Base-by-base conservation (phyloP, 306 rosid genomes). In the Cotoneaster glaucophyllus region DNA sequence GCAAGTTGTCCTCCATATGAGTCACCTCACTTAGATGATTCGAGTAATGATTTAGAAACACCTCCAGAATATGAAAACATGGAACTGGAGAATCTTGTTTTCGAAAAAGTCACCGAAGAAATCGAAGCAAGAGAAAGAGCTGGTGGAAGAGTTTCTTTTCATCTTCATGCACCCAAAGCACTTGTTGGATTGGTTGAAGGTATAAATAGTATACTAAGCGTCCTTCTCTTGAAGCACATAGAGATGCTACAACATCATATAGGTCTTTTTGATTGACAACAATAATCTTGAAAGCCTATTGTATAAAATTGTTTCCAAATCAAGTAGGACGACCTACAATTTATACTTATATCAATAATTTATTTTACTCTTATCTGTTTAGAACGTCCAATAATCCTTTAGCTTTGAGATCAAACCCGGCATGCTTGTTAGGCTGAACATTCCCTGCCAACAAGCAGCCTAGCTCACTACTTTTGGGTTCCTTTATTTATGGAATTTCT, bases 51-150 rank as follows among this genome's bases (percentile, higher is more conserved):
- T 81, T 82, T 82, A 45, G 98, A 91, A 88, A 85, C 91, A 44
- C 78, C 78, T 69, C 84, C 93, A 52, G 96, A 89, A 77, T 86
- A 92, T 80, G 96, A 90, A 82, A 95, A 89, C 82, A 95, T 91
- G 97, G 98, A 95, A 83, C 79, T 95, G 77, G 98, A 95, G 84
- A 95, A 87, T 81, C 82, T 92, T 77, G 95, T 90, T 67, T 92
- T 85, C 70, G 92, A 88, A 26, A 92, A 95, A 87, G 97, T 95
- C 66, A 86, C 90, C 3, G 97, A 92, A 85, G 96, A 95, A 83
- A 87, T 89, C 67, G 93, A 88, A 81, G 96, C 97, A 66, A 91
- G 90, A 84, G 86, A 87, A 84, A 89, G 86, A 82, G 91, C 88
- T 25, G 81, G 88, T 72, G 89, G 84, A 85, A 77, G 86, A 77